A percentile compares a stretch with the other conserved stretches of the same genome.
phyloP scores from a whole-genome alignment of 2,329 filamentous ascomycete genomes.

The Ceratocystis smalleyi region DNA sequence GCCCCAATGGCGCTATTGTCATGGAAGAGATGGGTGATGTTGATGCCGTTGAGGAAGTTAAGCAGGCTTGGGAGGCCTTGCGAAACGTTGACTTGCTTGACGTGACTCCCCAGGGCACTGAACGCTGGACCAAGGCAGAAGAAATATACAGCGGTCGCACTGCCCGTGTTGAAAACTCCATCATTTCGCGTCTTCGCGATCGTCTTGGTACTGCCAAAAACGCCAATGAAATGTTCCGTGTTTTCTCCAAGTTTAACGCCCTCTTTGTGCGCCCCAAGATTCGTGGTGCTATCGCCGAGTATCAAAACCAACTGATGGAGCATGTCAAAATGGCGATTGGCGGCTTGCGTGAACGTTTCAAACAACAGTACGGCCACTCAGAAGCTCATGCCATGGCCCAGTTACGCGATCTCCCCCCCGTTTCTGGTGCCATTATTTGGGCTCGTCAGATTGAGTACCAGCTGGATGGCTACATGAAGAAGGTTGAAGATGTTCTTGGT shows the following conservation, averaged over 20 bases:
- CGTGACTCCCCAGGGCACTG: constrained; percentile 76
- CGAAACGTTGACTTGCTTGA: constrained; percentile 93
- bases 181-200: constrained; percentile 85
- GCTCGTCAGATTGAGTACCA: constrained; percentile 93
- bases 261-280: constrained; percentile 98
- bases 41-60: constrained; percentile 90
- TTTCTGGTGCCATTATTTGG: constrained; percentile 95
- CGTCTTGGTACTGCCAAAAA: constrained; percentile 89
- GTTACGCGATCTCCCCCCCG: constrained; percentile 83
- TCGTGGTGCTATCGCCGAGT: constrained; percentile 90
- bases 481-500: constrained; percentile 94
- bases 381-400: constrained; percentile 98
- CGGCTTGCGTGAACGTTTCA: constrained; percentile 87
- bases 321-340: constrained; percentile 95
- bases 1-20: constrained; percentile 48
- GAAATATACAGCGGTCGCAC: constrained; percentile 95
- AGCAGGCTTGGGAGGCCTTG: constrained; percentile 82
- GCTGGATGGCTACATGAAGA: constrained; percentile 91
- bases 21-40: constrained; percentile 94
- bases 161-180: constrained; percentile 93
- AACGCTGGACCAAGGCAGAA: constrained; percentile 85
- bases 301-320: constrained; percentile 94
- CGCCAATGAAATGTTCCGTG: constrained; percentile 98
- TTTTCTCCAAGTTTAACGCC: constrained; percentile 99
- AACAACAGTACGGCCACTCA: constrained; percentile 95